Percentiles rank a stretch among this genome's conserved stretches.
phyloP scores from a whole-genome alignment of 163 green algal species.

The Scenedesmus sp. region DNA sequence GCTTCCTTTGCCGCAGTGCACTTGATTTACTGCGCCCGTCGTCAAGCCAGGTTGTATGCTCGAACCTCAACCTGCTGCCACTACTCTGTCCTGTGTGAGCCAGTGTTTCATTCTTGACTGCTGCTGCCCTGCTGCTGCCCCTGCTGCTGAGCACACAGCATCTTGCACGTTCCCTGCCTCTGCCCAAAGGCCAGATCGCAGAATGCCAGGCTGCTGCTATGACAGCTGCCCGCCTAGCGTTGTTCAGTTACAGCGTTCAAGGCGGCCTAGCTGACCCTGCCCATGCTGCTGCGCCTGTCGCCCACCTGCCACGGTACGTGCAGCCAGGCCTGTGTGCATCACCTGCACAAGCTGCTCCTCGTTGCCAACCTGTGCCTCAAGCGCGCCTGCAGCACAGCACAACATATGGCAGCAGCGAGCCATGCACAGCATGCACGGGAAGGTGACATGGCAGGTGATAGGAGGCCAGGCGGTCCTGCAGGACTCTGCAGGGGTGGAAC shows the following conservation, averaged over 20 bases:
- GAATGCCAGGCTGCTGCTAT: not conserved
- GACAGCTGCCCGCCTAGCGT: no score
- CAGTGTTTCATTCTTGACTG: no score
- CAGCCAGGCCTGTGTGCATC: constrained; percentile 66
- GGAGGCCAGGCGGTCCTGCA: no score
- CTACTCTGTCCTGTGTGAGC: not conserved
- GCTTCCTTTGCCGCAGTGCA: no score
- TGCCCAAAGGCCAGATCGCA: no score
- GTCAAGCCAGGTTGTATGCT: no score
- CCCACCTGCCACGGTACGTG: constrained; percentile 69
- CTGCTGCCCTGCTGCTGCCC: not conserved
- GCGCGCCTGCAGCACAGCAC: constrained; percentile 54
- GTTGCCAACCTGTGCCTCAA: constrained; percentile 65
- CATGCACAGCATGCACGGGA: not conserved
- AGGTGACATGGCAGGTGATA: not conserved
- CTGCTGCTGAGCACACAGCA: no score
- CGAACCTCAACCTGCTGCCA: not conserved
- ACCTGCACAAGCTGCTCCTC: constrained; percentile 70
- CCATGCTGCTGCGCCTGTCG: not conserved
- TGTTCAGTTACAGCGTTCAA: no score
- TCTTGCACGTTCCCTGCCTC: no score
- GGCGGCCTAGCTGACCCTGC: not conserved
- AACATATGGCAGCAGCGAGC: not conserved
- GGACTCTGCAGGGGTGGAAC: no score
- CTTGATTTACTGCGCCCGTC: no score